Evolutionary conservation across 176 grass and related monocot genomes (phyloP).

Genomic region (Aegilops bicornis): DNA sequence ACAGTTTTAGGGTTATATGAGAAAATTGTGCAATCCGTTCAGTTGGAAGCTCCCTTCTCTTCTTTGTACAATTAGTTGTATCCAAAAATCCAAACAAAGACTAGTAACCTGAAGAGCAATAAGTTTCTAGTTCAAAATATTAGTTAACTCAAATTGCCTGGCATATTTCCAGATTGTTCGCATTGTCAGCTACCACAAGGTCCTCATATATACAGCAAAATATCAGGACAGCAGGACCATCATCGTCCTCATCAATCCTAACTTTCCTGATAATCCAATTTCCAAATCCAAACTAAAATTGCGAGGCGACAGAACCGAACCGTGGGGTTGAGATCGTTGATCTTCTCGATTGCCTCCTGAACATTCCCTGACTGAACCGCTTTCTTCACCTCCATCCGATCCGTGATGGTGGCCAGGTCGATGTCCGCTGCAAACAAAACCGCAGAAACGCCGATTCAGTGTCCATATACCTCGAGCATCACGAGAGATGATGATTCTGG

Average conservation of each 20-base stretch:
- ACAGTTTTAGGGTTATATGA: neutral
- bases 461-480: neutral
- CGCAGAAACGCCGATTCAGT: neutral
- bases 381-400: slow-evolving; percentile 90
- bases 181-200: neutral
- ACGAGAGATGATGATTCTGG: neutral
- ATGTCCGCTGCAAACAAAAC: slow-evolving; percentile 71
- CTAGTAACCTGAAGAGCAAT: neutral
- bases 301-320: slow-evolving; percentile 31
- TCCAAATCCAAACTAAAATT: slow-evolving; percentile 7
- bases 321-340: slow-evolving; percentile 94
- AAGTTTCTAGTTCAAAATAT: neutral
- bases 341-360: slow-evolving; percentile 94
- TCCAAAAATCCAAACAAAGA: neutral
- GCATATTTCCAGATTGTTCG: neutral
- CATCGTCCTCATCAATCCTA: neutral
- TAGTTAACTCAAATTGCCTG: neutral
- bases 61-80: slow-evolving; percentile 7
- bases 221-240: neutral
- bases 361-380: slow-evolving; percentile 94
- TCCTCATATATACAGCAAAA: neutral
- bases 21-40: neutral
- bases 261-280: neutral
- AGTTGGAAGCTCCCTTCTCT: neutral
- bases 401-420: slow-evolving; percentile 84